Conservation (phyloP, 371 early-diverging fungal species). For the Synchytrium microbalum region DNA sequence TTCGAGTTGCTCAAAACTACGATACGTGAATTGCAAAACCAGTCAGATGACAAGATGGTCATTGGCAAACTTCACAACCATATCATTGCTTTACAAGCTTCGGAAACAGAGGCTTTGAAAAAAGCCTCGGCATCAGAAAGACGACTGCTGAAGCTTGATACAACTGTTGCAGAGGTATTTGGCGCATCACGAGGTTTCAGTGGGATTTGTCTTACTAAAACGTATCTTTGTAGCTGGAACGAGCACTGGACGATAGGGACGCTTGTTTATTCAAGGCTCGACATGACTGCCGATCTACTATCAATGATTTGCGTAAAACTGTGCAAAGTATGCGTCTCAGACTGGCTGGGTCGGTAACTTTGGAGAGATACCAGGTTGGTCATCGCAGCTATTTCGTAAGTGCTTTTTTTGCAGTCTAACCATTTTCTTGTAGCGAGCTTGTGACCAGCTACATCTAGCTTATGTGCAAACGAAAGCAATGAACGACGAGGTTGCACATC, state of each 20-base stretch:
- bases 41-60: slow-evolving; percentile 39
- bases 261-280: not conserved
- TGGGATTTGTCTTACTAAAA: slow-evolving; percentile 3
- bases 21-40: slow-evolving; percentile 37
- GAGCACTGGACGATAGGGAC: slow-evolving; percentile 18
- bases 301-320: not conserved
- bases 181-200: no score
- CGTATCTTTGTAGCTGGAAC: slow-evolving; percentile 22
- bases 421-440: not conserved
- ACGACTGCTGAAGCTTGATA: slow-evolving; percentile 26
- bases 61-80: slow-evolving; percentile 45
- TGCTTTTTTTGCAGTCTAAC: not conserved
- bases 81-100: slow-evolving; percentile 37
- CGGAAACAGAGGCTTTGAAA: slow-evolving; percentile 23
- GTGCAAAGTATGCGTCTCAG: not conserved
- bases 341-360: not conserved
- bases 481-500: not conserved
- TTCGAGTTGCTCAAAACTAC: slow-evolving; percentile 29
- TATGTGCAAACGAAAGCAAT: not conserved
- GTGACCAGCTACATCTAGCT: not conserved
- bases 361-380: not conserved
- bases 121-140: slow-evolving; percentile 18
- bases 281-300: not conserved
- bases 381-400: not conserved
- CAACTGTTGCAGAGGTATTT: slow-evolving; percentile 22